Evolutionary conservation across 306 rosid species (phyloP), one percentile per base, ranked within the genome.

Genomic region (Cyclanthera cordifolia): DNA sequence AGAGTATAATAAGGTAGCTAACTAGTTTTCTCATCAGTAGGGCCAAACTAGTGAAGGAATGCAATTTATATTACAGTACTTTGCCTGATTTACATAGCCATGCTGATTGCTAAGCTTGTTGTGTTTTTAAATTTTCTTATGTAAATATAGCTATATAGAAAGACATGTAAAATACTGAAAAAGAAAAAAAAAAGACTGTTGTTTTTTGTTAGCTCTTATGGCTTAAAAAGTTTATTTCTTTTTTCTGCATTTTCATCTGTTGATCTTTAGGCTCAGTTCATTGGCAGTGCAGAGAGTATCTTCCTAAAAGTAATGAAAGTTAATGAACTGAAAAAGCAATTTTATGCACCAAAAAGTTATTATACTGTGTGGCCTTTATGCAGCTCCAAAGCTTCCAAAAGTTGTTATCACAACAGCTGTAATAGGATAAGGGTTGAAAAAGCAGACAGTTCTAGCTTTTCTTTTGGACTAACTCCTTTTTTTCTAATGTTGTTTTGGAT

Each of bases 381-480:
- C 27, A 23, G 41, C 32, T 34, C 41, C 70, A 45, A 65, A 65
- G 21, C 21, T 23, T 23, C 34, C 53, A 66, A 66, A 66, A 66
- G 54, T 46, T 45, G 41, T 23, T 66, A 24, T 66, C 70, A 20
- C 39, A 66, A 66, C 70, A 66, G 70, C 70, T 66, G 53, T 66
- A 23, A 66, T 15, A 43, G 70, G 70, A 66, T 66, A 66, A 46
- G 70, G 70, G n/a, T 66, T 66, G 54, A 46, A 34, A 66, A 46
- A 66, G 70, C 53, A 65, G 54, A 21, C 54, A 64, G 53, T 64
- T 46, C 0, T 6, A 45, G 39, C 53, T 45, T 60, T 60, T 60
- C 70, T 46, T 7, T 65, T 45, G 32, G 49, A 20, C 69, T 41
- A 20, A 20, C 51, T 23, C 37, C 5, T 32, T 32, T 32, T 32